A percentile compares a stretch with the other conserved stretches of the same genome.
Conservation (phyloP, 2,329 filamentous ascomycete genomes). For the Verticillium albo-atrum region DNA sequence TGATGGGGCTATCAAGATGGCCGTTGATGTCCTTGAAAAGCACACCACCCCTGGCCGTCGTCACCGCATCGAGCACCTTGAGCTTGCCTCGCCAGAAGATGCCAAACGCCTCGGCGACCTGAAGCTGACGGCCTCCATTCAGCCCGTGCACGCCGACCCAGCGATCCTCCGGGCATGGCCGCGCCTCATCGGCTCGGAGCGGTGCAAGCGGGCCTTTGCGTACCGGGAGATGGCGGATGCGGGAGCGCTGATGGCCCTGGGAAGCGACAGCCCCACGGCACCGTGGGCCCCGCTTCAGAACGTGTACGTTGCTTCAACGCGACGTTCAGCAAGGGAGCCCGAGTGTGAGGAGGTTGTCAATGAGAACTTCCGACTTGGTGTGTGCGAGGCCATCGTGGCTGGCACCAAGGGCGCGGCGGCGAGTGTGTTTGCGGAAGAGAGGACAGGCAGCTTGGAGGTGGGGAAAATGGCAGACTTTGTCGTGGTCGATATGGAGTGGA, state of each 20-base stretch:
- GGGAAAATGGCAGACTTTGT: slow-evolving; percentile 50
- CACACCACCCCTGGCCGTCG: slow-evolving; percentile 32
- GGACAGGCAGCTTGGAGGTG: slow-evolving; percentile 39
- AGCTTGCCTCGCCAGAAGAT: slow-evolving; percentile 45
- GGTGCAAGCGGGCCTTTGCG: slow-evolving; percentile 50
- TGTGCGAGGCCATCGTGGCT: slow-evolving; percentile 42
- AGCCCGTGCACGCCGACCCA: slow-evolving; percentile 47
- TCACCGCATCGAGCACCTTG: slow-evolving; percentile 55
- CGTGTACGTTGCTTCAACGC: slow-evolving; percentile 46
- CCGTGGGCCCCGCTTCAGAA: slow-evolving; percentile 44
- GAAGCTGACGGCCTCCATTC: slow-evolving; percentile 46
- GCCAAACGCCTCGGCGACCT: slow-evolving; percentile 44
- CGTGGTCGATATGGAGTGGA: slow-evolving; percentile 44
- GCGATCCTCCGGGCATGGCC: slow-evolving; percentile 54
- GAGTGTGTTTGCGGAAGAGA: slow-evolving; percentile 43
- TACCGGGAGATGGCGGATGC: slow-evolving; percentile 49
- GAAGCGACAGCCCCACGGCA: slow-evolving; percentile 48
- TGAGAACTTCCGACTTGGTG: slow-evolving; percentile 38
- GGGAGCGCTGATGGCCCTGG: slow-evolving; percentile 45
- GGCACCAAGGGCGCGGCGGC: slow-evolving; percentile 43
- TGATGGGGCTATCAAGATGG: slow-evolving; percentile 45
- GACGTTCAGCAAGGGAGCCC: slow-evolving; percentile 41
- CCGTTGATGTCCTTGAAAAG: slow-evolving; percentile 41
- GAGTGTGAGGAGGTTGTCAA: slow-evolving; percentile 34
- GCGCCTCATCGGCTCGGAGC: slow-evolving; percentile 39